Evolutionary conservation across 1,284 basidiomycete genomes (phyloP).

Genomic region (Taiwanofungus camphoratus): DNA sequence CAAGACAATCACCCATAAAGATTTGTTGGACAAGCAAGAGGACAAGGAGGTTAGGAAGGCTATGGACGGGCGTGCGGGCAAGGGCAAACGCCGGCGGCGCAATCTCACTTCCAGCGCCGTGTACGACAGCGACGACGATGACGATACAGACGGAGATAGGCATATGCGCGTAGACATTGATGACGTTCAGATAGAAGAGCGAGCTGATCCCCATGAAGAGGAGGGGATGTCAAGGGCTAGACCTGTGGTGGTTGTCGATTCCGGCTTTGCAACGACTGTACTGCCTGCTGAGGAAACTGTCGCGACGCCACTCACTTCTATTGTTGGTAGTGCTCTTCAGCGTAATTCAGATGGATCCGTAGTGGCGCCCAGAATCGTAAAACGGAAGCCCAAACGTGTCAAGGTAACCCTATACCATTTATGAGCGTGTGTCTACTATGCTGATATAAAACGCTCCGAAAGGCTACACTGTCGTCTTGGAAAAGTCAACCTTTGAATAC

Average conservation of each 20-base stretch:
- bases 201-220: neutral
- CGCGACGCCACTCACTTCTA: conserved; percentile 5
- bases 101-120: conserved; percentile 26
- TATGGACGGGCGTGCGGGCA: conserved; percentile 34
- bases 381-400: conserved; percentile 32
- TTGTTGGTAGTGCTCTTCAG: conserved; percentile 54
- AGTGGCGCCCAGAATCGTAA: conserved; percentile 40
- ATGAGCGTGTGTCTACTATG: neutral
- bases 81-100: conserved; percentile 38
- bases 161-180: no score
- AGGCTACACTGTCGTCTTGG: conserved; percentile 23
- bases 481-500: conserved; percentile 21
- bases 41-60: conserved; percentile 52
- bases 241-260: conserved; percentile 26
- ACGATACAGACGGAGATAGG: no score
- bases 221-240: conserved; percentile 19
- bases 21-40: conserved; percentile 53
- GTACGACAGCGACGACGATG: conserved; percentile 27
- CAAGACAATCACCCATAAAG: conserved; percentile 50
- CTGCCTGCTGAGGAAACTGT: conserved; percentile 6
- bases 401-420: conserved; percentile 32
- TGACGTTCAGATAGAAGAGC: no score
- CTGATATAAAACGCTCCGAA: conserved; percentile 7
- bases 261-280: conserved; percentile 21
- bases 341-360: conserved; percentile 53